Conservation (phyloP, 75 land plant genomes). For the Adiantum capillusveneris region DNA sequence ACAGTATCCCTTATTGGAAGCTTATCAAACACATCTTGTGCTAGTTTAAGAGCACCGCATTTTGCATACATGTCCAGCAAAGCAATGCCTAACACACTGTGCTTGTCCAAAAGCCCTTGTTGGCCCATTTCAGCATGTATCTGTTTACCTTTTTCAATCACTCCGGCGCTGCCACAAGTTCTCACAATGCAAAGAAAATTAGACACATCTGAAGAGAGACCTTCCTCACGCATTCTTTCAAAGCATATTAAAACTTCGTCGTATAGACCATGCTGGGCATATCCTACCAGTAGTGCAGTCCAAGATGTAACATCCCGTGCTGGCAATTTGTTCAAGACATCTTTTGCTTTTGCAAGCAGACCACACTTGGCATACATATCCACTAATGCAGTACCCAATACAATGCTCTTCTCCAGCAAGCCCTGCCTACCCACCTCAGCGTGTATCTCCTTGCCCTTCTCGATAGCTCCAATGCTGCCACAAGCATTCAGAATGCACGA, state of each 20-base stretch:
- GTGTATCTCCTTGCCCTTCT: slow-evolving; percentile 40
- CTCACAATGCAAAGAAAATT: slow-evolving; percentile 40
- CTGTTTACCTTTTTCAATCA: slow-evolving; percentile 37
- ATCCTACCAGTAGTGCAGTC: slow-evolving; percentile 28
- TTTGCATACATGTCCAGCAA: slow-evolving; percentile 42
- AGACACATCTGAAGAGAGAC: slow-evolving; percentile 40
- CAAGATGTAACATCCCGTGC: slow-evolving; percentile 1
- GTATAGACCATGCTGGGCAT: slow-evolving; percentile 16
- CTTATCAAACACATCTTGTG: background rate
- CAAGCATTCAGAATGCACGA: slow-evolving; percentile 53
- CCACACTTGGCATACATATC: slow-evolving; percentile 52
- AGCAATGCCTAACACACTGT: slow-evolving; percentile 26
- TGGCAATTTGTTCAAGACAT: background rate
- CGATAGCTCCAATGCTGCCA: slow-evolving; percentile 32
- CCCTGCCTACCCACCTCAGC: slow-evolving; percentile 26
- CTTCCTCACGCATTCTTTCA: slow-evolving; percentile 27
- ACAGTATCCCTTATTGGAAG: slow-evolving; percentile 17
- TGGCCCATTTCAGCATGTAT: slow-evolving; percentile 32
- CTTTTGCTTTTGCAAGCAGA: slow-evolving; percentile 13
- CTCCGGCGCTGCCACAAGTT: slow-evolving; percentile 38
- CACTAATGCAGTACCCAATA: slow-evolving; percentile 32
- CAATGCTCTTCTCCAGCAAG: slow-evolving; percentile 10
- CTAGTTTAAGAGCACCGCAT: slow-evolving; percentile 30
- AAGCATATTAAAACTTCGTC: slow-evolving; percentile 16
- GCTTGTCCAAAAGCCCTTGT: slow-evolving; percentile 12